phyloP scores from a whole-genome alignment of 2,329 filamentous ascomycete species.

The Celoporthe dispersa region DNA sequence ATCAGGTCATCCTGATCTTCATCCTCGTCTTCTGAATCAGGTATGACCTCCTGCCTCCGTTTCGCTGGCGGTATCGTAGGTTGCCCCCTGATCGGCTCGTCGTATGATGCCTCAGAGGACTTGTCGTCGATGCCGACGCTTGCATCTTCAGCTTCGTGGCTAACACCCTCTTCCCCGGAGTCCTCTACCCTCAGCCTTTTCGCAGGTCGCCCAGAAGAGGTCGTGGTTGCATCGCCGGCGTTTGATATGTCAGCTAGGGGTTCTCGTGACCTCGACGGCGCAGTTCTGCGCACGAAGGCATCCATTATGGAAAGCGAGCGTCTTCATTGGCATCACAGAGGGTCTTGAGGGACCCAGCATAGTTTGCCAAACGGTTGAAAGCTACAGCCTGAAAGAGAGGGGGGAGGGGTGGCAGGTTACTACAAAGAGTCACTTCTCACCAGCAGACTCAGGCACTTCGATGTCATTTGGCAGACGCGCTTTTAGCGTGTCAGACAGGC shows the following conservation, averaged over 20 bases:
- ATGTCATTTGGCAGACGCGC: conserved; percentile 19
- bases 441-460: background rate
- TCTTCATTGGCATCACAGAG: background rate
- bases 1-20: conserved; percentile 29
- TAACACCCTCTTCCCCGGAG: conserved; percentile 32
- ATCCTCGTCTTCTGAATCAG: conserved; percentile 34
- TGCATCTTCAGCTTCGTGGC: conserved; percentile 35
- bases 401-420: background rate
- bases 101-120: conserved; percentile 25
- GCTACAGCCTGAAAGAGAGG: background rate
- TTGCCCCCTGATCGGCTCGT: conserved; percentile 10
- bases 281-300: conserved; percentile 35
- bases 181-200: conserved; percentile 43
- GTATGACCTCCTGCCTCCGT: conserved; percentile 20
- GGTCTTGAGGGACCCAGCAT: background rate
- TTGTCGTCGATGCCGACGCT: conserved; percentile 38
- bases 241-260: conserved; percentile 31
- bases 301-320: conserved; percentile 33
- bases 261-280: conserved; percentile 26
- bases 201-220: conserved; percentile 36
- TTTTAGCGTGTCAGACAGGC: conserved; percentile 13
- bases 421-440: background rate
- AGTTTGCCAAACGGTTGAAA: background rate
- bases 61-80: background rate
- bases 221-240: conserved; percentile 23